A percentile compares a stretch with the other conserved stretches of the same genome.
These are phyloP conservation scores for Emergomyces africanus DNA, from an alignment of 2,329 filamentous ascomycete genomes.

Conservation along the genomic window DNA sequence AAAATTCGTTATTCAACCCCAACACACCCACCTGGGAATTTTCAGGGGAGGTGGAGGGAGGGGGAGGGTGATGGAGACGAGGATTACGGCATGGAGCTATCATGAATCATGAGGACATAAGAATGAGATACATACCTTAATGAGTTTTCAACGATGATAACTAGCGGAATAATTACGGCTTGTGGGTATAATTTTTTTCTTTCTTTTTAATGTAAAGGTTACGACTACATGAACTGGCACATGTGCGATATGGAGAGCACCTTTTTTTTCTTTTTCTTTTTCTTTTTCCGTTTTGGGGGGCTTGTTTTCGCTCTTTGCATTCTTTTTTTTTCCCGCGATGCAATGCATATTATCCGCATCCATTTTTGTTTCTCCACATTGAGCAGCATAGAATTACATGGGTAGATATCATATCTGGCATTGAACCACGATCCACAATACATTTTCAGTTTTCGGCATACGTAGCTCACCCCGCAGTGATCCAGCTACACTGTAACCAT, in stretches of 20 bases:
- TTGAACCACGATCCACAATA: background rate
- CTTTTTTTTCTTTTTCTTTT: background rate
- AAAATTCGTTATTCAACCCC: background rate
- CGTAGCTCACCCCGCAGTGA: background rate
- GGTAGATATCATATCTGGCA: background rate
- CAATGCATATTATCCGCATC: background rate
- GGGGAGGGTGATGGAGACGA: slow-evolving; percentile 36
- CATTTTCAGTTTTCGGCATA: background rate
- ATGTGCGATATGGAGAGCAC: background rate
- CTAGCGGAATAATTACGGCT: background rate
- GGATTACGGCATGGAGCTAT: slow-evolving; percentile 36
- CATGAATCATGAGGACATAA: slow-evolving; percentile 20
- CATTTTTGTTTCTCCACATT: background rate
- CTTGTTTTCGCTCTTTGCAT: background rate
- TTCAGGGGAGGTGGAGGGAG: no score
- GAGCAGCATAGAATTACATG: background rate
- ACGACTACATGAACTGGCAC: background rate
- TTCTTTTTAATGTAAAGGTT: background rate
- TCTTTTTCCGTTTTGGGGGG: background rate
- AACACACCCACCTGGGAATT: no score
- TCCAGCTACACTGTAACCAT: no score
- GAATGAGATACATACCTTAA: background rate
- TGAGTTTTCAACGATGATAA: background rate
- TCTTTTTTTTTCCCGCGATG: background rate
- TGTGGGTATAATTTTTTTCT: background rate